Evolutionary conservation across 1,139 yeast species (phyloP).

Genomic region (Hanseniaspora sp.): DNA sequence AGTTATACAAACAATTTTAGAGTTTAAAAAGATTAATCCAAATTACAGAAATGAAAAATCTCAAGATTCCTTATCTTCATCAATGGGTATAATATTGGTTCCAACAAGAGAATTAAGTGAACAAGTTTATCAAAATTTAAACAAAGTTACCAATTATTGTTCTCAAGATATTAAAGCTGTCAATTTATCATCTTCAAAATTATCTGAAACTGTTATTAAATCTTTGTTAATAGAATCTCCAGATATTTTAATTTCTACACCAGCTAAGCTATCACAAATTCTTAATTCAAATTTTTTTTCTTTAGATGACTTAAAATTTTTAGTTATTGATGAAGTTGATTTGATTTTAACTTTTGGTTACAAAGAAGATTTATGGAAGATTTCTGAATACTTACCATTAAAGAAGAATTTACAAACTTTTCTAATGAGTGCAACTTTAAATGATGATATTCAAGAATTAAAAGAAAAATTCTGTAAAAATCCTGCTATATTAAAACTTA

Average conservation of each 20-base stretch:
- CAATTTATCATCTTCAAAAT: constrained; percentile 56
- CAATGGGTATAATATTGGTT: constrained; percentile 53
- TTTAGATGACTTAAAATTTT: constrained; percentile 47
- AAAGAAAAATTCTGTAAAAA: constrained; percentile 70
- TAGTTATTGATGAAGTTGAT: constrained; percentile 95
- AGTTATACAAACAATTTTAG: constrained; percentile 55
- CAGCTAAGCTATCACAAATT: constrained; percentile 59
- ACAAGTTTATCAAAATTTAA: constrained; percentile 67
- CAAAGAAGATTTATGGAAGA: constrained; percentile 63
- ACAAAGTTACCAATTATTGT: constrained; percentile 58
- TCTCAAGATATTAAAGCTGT: constrained; percentile 54
- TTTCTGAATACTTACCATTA: constrained; percentile 54
- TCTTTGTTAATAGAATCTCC: constrained; percentile 66
- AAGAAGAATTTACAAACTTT: constrained; percentile 75
- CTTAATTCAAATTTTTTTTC: constrained; percentile 41
- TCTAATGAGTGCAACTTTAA: constrained; percentile 92
- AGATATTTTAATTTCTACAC: constrained; percentile 77
- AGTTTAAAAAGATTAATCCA: constrained; percentile 26
- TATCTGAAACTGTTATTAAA: constrained; percentile 60
- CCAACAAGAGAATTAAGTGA: constrained; percentile 79
- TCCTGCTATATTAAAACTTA: constrained; percentile 73
- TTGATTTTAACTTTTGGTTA: constrained; percentile 83
- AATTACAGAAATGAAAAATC: constrained; percentile 19
- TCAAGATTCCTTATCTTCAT: constrained; percentile 30
- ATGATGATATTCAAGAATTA: constrained; percentile 69